Conservation (phyloP, 345 rosid species). For the Brassica nigra region DNA sequence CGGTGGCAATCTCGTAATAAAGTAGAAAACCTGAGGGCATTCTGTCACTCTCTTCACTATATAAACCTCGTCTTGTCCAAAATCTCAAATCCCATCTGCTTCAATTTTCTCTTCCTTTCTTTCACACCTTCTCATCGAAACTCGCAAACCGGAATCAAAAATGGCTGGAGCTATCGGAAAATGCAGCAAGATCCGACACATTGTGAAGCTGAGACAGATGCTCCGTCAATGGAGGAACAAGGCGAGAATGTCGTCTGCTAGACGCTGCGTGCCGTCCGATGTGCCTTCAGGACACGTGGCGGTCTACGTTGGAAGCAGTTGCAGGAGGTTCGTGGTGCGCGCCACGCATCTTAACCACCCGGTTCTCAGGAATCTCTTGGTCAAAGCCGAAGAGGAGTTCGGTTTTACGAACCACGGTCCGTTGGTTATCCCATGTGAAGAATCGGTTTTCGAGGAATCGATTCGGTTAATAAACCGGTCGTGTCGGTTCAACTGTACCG, state of each 20-base stretch:
- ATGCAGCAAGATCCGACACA: constrained; percentile 88
- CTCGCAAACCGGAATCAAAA: constrained; percentile 14
- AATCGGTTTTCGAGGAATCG: constrained; percentile 74
- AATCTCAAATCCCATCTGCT: constrained; percentile 25
- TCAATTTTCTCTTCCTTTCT: not conserved
- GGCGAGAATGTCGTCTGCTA: constrained; percentile 67
- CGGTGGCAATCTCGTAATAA: constrained; percentile 44
- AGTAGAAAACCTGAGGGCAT: constrained; percentile 24
- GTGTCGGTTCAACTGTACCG: constrained; percentile 47
- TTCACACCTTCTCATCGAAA: not conserved
- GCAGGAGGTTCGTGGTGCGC: constrained; percentile 76
- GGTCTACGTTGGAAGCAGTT: constrained; percentile 63
- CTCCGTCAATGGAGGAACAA: constrained; percentile 89
- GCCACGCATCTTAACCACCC: constrained; percentile 94
- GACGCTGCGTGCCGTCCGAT: constrained; percentile 56
- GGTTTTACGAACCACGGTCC: constrained; percentile 82
- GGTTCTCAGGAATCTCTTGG: constrained; percentile 59
- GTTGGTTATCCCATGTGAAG: constrained; percentile 86
- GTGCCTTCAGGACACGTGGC: constrained; percentile 95
- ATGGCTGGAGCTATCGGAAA: constrained; percentile 68
- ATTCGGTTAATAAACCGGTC: constrained; percentile 61
- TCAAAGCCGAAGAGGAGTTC: constrained; percentile 88
- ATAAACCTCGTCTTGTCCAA: constrained; percentile 35
- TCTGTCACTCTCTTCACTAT: constrained; percentile 33
- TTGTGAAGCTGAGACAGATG: constrained; percentile 82